Evolutionary conservation across 176 grass and related monocot species (phyloP), one percentile per base, ranked within the genome.

Genomic region (Bromus sterilis): DNA sequence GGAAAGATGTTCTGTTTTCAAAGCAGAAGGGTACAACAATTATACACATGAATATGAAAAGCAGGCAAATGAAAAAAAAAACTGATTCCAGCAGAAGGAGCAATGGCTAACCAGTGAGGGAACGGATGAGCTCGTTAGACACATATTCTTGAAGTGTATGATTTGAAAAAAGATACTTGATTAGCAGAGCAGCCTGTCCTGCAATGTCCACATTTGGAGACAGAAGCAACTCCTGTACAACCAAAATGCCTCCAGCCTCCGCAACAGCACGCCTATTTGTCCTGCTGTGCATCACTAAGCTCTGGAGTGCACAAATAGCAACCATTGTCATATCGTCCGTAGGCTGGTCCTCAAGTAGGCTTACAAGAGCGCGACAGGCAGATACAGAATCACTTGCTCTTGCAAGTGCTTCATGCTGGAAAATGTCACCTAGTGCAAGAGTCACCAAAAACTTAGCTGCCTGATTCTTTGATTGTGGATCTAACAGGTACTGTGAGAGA

Each of bases 61-160:
- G 65, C 29, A 85, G 25, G 18, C 44, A 66, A 49, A 11, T 73
- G 11, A 53, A 65, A 56, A 55, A 25, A 51, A 26, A 66, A 35
- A 35, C 30, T 16, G n/a, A 69, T 42, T 62, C 16, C 14, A 15
- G 33, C 11, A 74, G 14, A 82, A 72, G 23, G 29, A 78, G 40
- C 9, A 20, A 6, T 6, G 29, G 79, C 83, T 87, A 81, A 98
- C 95, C 92, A 85, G 95, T 98, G 57, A 98, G 90, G n/a, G 95
- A 91, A 23, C 92, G 87, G 46, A 98, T 98, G 21, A 98, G 95
- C 81, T 98, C 95, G 68, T 93, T 98, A 6, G 95, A 98, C 53
- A 98, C 92, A 55, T 98, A 98, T 83, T 98, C 95, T 89, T 98
- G 95, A 86, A 98, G 92, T 76, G 95, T 98, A 84, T 98, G 95